Base-by-base conservation (phyloP, 164 flowering plant genomes). In the Vitis riparia region DNA sequence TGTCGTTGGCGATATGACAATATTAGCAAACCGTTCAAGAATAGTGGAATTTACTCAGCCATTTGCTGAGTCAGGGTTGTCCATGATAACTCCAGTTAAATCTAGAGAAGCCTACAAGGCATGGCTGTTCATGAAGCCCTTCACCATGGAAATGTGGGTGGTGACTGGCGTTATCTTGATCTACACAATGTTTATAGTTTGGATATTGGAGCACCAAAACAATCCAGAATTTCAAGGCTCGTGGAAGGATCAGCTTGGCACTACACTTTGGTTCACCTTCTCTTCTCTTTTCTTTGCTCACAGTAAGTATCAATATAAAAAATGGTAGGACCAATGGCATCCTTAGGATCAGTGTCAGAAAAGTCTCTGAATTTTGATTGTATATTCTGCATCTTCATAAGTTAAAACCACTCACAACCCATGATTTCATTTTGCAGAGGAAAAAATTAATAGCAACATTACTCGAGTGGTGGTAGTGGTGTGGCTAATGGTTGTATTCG, bases 241-340 rank as follows among this genome's bases (percentile, higher is more conserved):
- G 0, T 65, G 71, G 82, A 72, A 75, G 32, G 56, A 69, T 30
- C 91, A 88, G 74, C 67, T 86, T 5, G 73, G 80, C 29, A 84
- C 85, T 1, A 65, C 85, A 8, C 71, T 87, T 57, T 88, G 85
- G 86, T 88, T 87, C 76, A 76, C 88, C 62, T 82, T 81, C 75
- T 75, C 86, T 23, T 83, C 89, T 14, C 75, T 86, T 49, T 86
- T 86, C 80, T 86, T 81, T 57, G 80, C 90, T 44, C 91, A 89
- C 55, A 85, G 91, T 87, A 80, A 87, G 91, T 73, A 48, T 9
- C n/a, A 29, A 65, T 9, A n/a, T 9, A 10, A n/a, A 8, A 27
- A 10, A 9, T 49, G 17, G 19, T 7, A 14, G 30, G 48, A 53
- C 11, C 2, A 53, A 11, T 14, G 56, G 56, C 3, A 53, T 23